Percentiles rank a stretch among this genome's conserved stretches.
Evolutionary conservation across 345 rosid genomes (phyloP).

Genomic region (Microcos paniculata): DNA sequence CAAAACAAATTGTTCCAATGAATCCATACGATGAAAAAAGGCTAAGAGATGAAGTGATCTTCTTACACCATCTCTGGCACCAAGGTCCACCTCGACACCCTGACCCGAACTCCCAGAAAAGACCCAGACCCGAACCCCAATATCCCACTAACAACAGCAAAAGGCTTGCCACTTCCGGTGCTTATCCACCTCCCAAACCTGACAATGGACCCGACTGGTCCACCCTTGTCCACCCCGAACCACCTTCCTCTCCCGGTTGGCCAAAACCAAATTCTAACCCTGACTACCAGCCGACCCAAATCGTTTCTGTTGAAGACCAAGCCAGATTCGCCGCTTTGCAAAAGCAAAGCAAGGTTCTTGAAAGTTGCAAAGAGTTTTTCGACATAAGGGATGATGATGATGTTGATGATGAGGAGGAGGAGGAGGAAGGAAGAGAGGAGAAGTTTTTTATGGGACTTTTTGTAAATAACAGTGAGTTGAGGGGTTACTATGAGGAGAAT

Average conservation of each 20-base stretch:
- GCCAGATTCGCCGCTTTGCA: slow-evolving; percentile 27
- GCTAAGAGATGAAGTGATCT: slow-evolving; percentile 60
- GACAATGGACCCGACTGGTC: slow-evolving; percentile 24
- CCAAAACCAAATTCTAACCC: slow-evolving; percentile 24
- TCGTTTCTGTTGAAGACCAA: slow-evolving; percentile 30
- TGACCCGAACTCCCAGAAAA: too few species aligned
- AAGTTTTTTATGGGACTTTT: slow-evolving; percentile 47
- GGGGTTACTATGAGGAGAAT: slow-evolving; percentile 55
- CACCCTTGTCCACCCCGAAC: not conserved
- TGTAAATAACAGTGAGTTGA: slow-evolving; percentile 44
- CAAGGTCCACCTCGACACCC: slow-evolving; percentile 63
- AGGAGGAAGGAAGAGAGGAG: slow-evolving; percentile 39
- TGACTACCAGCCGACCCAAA: slow-evolving; percentile 10
- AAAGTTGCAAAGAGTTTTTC: slow-evolving; percentile 45
- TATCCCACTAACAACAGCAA: slow-evolving; percentile 23
- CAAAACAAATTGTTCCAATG: too few species aligned
- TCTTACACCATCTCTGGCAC: slow-evolving; percentile 77
- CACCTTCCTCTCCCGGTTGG: slow-evolving; percentile 33
- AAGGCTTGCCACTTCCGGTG: not conserved
- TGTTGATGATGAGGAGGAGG: slow-evolving; percentile 21
- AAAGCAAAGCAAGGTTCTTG: slow-evolving; percentile 41
- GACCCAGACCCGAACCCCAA: too few species aligned
- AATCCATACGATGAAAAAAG: slow-evolving; percentile 46
- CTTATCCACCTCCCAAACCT: slow-evolving; percentile 28
- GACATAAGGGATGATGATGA: slow-evolving; percentile 16